These are phyloP conservation scores for Acanthamoeba castellanii DNA, from an alignment of 208 protist genomes.

Conservation along the genomic window DNA sequence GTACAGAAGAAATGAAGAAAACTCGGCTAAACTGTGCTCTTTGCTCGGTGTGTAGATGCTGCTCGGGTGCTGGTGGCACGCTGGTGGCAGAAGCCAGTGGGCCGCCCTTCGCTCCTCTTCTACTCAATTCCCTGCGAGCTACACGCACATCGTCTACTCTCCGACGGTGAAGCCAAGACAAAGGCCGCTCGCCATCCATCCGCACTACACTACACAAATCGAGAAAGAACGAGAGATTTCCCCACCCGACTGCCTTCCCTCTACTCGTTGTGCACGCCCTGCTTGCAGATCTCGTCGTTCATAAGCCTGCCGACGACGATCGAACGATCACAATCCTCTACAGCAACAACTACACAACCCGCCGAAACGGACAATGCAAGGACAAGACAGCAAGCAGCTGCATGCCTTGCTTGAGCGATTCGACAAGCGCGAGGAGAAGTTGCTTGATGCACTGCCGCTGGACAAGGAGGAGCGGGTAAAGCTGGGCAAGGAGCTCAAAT, in stretches of 20 bases:
- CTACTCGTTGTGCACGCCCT: neutral
- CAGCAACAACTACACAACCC: neutral
- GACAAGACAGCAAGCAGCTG: conserved; percentile 12
- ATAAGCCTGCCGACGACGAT: neutral
- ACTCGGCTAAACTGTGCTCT: neutral
- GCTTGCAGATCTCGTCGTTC: neutral
- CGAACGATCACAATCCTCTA: neutral
- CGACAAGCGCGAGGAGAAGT: conserved; percentile 9
- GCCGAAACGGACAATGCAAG: neutral
- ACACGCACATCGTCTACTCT: neutral
- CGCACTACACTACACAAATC: neutral
- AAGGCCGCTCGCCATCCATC: neutral
- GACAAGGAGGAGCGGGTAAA: neutral
- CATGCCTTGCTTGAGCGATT: conserved; percentile 53
- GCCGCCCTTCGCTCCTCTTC: neutral
- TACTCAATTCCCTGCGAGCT: conserved; percentile 15
- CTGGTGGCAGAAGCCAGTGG: neutral
- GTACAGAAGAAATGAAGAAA: neutral
- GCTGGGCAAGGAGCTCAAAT: neutral
- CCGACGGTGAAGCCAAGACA: neutral
- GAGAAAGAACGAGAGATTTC: neutral
- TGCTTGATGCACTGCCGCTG: neutral
- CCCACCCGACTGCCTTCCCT: neutral
- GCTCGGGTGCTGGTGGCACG: no score
- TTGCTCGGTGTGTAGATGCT: no score